Conservation (phyloP, 2,329 filamentous ascomycete genomes). For the Aspergillus phoenicis region DNA sequence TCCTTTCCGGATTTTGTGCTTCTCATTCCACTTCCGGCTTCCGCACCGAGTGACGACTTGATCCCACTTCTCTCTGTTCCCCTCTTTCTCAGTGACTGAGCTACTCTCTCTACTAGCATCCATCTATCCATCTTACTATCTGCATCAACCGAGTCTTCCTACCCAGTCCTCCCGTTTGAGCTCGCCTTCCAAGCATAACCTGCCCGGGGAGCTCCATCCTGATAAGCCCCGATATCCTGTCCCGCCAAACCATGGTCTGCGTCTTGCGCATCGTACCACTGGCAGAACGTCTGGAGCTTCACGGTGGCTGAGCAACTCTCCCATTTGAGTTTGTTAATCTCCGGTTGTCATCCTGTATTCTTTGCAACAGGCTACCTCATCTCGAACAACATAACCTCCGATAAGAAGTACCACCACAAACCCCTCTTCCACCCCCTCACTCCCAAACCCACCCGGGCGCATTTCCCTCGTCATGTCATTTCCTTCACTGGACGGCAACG, state of each 20-base stretch:
- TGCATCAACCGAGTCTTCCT: background rate
- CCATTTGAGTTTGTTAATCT: constrained; percentile 1
- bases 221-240: background rate
- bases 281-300: constrained; percentile 31
- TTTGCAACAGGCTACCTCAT: no score
- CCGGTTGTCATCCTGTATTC: background rate
- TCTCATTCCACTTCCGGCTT: constrained; percentile 6
- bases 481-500: constrained; percentile 17
- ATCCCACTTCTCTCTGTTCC: no score
- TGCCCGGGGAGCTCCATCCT: constrained; percentile 6
- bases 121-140: no score
- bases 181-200: background rate
- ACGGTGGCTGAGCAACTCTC: constrained; percentile 29
- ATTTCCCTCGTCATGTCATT: constrained; percentile 12
- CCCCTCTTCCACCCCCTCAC: background rate
- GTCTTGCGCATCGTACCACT: constrained; percentile 26
- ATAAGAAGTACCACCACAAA: background rate
- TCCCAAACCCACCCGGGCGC: background rate
- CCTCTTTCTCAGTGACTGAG: no score
- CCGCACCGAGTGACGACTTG: background rate
- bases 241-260: constrained; percentile 29
- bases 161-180: background rate
- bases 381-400: background rate
- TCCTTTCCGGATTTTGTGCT: background rate
- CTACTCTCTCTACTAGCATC: no score